These are phyloP conservation scores for Physcomitrellopsis africana DNA, from an alignment of 225 moss, liverwort and hornwort genomes.

Conservation along the genomic window DNA sequence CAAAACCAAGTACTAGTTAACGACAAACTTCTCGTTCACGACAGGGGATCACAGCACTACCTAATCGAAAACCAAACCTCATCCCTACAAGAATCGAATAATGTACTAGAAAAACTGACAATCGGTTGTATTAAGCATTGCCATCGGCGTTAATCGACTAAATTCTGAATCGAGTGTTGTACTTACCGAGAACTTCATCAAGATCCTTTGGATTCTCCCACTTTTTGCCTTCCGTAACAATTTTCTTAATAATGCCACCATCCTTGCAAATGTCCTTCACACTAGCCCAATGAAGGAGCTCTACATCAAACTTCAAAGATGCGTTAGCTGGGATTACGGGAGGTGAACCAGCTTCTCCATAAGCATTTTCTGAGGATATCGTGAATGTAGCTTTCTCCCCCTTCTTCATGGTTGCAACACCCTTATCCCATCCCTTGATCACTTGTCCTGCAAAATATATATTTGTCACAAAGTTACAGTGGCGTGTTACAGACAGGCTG, in stretches of 20 bases:
- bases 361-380: conserved; percentile 86
- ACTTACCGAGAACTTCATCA: conserved; percentile 82
- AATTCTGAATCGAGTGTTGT: too few species aligned
- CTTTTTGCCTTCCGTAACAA: conserved; percentile 73
- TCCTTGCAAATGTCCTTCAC: conserved; percentile 98
- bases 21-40: too few species aligned
- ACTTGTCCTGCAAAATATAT: conserved; percentile 64
- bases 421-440: conserved; percentile 99
- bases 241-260: conserved; percentile 90
- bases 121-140: too few species aligned
- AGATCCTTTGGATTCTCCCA: conserved; percentile 88
- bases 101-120: too few species aligned
- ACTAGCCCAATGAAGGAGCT: conserved; percentile 91
- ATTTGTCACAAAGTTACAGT: neutral
- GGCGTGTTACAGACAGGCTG: neutral
- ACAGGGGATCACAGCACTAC: too few species aligned
- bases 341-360: conserved; percentile 82
- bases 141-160: too few species aligned
- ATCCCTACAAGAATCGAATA: too few species aligned
- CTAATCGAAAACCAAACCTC: too few species aligned
- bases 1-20: neutral
- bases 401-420: conserved; percentile 95
- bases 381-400: conserved; percentile 88
- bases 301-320: conserved; percentile 91
- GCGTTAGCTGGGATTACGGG: conserved; percentile 84